Base-by-base conservation (phyloP, 2,329 filamentous ascomycete species). In the Verticillium isaacii region DNA sequence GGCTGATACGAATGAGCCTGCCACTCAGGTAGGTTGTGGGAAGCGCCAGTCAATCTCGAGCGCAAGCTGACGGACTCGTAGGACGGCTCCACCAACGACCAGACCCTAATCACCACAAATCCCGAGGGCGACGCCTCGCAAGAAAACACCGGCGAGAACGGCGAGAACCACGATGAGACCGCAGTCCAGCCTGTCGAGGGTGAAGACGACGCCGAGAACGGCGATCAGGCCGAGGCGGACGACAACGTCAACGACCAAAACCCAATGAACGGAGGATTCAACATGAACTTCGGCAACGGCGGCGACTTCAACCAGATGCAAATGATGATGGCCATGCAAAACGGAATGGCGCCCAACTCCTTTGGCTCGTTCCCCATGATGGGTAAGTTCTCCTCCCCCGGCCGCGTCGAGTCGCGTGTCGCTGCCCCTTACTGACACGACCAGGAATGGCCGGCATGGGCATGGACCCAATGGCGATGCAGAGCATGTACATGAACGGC, bases 401-500 rank as follows among this genome's bases (percentile, higher is more conserved):
- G 23, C n/a, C 34, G n/a, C 32, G 32, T 62, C 62, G 57, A 57
- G 29, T 34, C 34, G 14, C 34, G 32, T 36, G 23, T 34, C 23
- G 37, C 39, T 32, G 19, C 63, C 32, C 52, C 61, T 36, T 37
- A 63, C 74, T 81, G 69, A 77, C 64, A 57, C 17, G 25, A 19
- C 1, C 67, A 91, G 90, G 87, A 72, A 93, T 95, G 89, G 80
- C 89, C 68, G 86, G 86, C 71, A 92, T 94, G 89, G 85, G 85
- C 76, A 95, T 96, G 91, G 90, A 93, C 82, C 87, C 88, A 64
- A 87, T 89, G 82, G 78, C 81, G 75, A 89, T 89, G 85, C 86
- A 90, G 74, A 88, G 85, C 77, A 88, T 89, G 84, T 87, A 87
- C 83, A 91, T 93, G 89, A 92, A 87, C 80, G 86, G 87, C 81